Evolutionary conservation across 2,329 filamentous ascomycete genomes (phyloP).

Genomic region (Tolypocladium inflatum): DNA sequence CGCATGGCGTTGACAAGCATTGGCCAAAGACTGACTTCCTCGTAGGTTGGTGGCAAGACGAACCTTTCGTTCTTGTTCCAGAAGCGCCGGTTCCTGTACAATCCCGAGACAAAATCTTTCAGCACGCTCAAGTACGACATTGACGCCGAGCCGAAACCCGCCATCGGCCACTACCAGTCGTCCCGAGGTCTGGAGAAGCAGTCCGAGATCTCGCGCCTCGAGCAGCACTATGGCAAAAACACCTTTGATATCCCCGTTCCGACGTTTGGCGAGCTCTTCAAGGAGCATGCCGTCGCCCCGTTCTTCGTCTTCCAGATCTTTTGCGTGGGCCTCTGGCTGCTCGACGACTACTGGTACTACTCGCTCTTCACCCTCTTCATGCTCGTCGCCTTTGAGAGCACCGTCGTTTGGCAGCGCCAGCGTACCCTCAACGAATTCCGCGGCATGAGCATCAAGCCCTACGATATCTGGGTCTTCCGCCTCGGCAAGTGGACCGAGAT

Average conservation of each 20-base stretch:
- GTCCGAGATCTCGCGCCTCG: slow-evolving; percentile 67
- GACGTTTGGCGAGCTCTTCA: slow-evolving; percentile 90
- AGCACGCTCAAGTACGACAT: slow-evolving; percentile 74
- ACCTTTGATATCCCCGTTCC: slow-evolving; percentile 97
- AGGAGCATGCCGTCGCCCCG: slow-evolving; percentile 94
- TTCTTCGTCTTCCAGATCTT: slow-evolving; percentile 99
- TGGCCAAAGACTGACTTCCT: not conserved
- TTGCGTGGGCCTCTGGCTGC: slow-evolving; percentile 95
- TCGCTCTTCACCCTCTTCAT: slow-evolving; percentile 98
- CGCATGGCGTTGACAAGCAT: not conserved
- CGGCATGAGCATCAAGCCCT: slow-evolving; percentile 99
- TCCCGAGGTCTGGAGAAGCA: slow-evolving; percentile 65
- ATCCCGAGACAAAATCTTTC: slow-evolving; percentile 63
- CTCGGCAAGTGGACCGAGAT: slow-evolving; percentile 81
- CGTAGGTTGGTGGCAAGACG: slow-evolving; percentile 58
- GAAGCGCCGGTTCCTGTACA: slow-evolving; percentile 90
- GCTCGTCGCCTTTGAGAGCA: slow-evolving; percentile 95
- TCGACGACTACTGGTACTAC: slow-evolving; percentile 99
- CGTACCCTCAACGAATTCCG: slow-evolving; percentile 92
- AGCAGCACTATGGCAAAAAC: slow-evolving; percentile 92
- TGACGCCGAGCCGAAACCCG: slow-evolving; percentile 76
- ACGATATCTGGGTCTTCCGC: slow-evolving; percentile 85
- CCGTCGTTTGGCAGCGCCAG: slow-evolving; percentile 98
- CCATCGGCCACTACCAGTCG: slow-evolving; percentile 67
- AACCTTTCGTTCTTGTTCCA: slow-evolving; percentile 91